phyloP scores from a whole-genome alignment of 1,284 basidiomycete genomes.

The Naganishia liquefaciens region DNA sequence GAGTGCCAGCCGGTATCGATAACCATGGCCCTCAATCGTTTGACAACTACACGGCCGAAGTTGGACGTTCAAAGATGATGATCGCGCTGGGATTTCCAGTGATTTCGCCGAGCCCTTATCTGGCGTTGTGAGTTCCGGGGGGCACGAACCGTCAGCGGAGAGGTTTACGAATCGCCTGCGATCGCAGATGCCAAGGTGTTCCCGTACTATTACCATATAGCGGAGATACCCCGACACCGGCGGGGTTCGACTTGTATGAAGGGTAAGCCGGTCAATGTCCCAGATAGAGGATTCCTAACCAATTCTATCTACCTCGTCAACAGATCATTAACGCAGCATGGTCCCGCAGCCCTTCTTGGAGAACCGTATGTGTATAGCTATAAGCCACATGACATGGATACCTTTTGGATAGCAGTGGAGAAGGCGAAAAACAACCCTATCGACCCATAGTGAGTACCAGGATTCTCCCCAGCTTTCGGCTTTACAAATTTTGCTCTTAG shows the following conservation, averaged over 20 bases:
- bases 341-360: not conserved
- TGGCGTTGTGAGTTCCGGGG: conserved; percentile 8
- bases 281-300: not conserved
- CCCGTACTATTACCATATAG: conserved; percentile 11
- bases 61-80: conserved; percentile 7
- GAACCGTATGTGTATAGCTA: conserved; percentile 23
- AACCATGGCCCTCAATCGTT: not conserved
- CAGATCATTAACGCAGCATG: conserved; percentile 9
- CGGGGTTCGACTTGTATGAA: conserved; percentile 5
- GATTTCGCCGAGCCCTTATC: conserved; percentile 14
- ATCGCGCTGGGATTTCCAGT: conserved; percentile 7
- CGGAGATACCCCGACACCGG: conserved; percentile 3
- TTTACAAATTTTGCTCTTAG: not conserved
- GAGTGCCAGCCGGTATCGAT: not conserved
- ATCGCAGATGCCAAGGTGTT: conserved; percentile 17
- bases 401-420: not conserved
- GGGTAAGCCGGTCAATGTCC: not conserved
- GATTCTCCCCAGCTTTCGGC: not conserved
- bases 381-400: not conserved
- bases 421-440: conserved; percentile 16
- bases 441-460: conserved; percentile 6
- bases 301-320: too few species aligned
- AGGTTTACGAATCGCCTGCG: too few species aligned
- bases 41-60: conserved; percentile 1
- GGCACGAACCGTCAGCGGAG: not conserved